A percentile compares a stretch with the other conserved stretches of the same genome.
phyloP scores from a whole-genome alignment of 192 early-diverging fungal species.

The Martensiomyces pterosporus region DNA sequence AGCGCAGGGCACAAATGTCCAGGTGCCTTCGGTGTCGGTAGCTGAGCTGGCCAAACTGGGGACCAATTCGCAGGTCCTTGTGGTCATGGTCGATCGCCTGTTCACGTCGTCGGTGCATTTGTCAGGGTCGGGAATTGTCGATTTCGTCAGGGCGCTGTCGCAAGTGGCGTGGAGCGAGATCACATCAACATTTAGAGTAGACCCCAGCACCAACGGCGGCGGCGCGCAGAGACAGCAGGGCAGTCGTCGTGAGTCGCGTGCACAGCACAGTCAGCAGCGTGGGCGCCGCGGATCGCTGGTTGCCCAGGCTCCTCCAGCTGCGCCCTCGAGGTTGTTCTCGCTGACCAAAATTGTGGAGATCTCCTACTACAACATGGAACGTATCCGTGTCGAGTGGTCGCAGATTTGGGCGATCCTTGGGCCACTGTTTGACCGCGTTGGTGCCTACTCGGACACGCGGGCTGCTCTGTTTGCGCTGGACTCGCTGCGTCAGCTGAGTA shows the following conservation, averaged over 20 bases:
- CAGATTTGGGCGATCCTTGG: slow-evolving; percentile 84
- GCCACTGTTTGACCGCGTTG: slow-evolving; percentile 83
- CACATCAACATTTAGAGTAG: slow-evolving; percentile 12
- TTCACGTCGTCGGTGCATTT: slow-evolving; percentile 77
- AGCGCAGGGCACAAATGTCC: slow-evolving; percentile 60
- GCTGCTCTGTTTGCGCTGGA: slow-evolving; percentile 89
- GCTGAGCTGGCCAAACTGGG: slow-evolving; percentile 61
- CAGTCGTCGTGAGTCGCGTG: neutral
- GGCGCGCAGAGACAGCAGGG: neutral
- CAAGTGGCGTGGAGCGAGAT: slow-evolving; percentile 87
- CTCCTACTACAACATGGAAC: slow-evolving; percentile 94
- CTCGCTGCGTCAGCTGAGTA: slow-evolving; percentile 83
- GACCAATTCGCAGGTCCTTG: slow-evolving; percentile 63
- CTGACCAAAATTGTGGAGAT: slow-evolving; percentile 95
- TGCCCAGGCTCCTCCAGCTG: slow-evolving; percentile 5
- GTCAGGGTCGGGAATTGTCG: slow-evolving; percentile 77
- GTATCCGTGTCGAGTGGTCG: slow-evolving; percentile 93
- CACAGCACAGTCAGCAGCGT: no score
- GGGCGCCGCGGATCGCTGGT: slow-evolving; percentile 1
- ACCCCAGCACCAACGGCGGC: neutral
- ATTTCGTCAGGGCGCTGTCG: slow-evolving; percentile 85
- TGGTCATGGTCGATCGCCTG: slow-evolving; percentile 80
- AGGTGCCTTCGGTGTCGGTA: slow-evolving; percentile 68
- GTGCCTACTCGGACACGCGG: slow-evolving; percentile 75
- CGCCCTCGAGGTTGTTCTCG: slow-evolving; percentile 81